Conservation (phyloP, 306 rosid species). For the Glycyrrhiza uralensis region DNA sequence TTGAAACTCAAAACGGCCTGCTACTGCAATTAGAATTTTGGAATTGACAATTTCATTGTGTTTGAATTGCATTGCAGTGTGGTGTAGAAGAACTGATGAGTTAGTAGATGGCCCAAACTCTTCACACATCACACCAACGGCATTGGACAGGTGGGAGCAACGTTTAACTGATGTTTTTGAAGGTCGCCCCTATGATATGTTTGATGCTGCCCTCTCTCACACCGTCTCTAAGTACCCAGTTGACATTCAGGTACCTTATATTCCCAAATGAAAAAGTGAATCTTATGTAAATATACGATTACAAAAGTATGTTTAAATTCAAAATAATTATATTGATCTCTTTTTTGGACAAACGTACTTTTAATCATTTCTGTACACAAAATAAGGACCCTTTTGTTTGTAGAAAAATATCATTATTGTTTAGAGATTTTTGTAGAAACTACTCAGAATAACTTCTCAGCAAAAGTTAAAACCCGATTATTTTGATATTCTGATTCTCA, state of each 20-base stretch:
- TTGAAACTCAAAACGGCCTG: background rate
- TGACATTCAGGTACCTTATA: slow-evolving; percentile 65
- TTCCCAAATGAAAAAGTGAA: background rate
- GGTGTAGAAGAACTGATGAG: slow-evolving; percentile 95
- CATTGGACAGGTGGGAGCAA: slow-evolving; percentile 83
- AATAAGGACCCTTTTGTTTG: too few relatives aligned
- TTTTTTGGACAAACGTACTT: too few relatives aligned
- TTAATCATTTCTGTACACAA: too few relatives aligned
- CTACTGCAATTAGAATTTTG: background rate
- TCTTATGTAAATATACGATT: too few relatives aligned
- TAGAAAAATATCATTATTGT: too few relatives aligned
- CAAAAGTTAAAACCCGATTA: too few relatives aligned
- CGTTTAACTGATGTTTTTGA: slow-evolving; percentile 62
- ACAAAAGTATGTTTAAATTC: too few relatives aligned
- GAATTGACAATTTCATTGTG: background rate
- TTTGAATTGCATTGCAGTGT: slow-evolving; percentile 57
- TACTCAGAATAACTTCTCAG: too few relatives aligned
- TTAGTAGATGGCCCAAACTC: slow-evolving; percentile 94
- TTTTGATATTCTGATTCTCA: too few relatives aligned
- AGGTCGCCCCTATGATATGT: slow-evolving; percentile 86
- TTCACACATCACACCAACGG: slow-evolving; percentile 77
- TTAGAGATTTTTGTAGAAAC: too few relatives aligned
- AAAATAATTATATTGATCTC: too few relatives aligned
- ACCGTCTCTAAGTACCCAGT: slow-evolving; percentile 71
- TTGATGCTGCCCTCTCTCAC: slow-evolving; percentile 85